A percentile compares a stretch with the other conserved stretches of the same genome.
Evolutionary conservation across 2,329 filamentous ascomycete genomes (phyloP).

Genomic region (Fonsecaea multimorphosa): DNA sequence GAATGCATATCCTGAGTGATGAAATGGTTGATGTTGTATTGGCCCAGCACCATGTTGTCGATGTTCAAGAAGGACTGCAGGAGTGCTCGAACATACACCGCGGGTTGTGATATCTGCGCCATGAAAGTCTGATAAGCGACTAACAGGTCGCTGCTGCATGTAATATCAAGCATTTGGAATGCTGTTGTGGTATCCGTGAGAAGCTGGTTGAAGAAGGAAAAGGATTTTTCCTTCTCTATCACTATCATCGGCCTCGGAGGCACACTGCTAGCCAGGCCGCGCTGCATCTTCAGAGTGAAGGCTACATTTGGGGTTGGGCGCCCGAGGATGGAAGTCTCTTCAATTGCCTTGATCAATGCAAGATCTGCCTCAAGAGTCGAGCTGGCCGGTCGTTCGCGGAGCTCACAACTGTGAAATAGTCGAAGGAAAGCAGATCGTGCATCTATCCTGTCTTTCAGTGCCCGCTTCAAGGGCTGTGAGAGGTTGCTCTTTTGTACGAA

Average conservation of each 20-base stretch:
- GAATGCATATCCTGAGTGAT: conserved; percentile 82
- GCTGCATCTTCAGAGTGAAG: conserved; percentile 88
- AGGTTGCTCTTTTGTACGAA: conserved; percentile 54
- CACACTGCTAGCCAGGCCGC: conserved; percentile 90
- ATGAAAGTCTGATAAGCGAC: conserved; percentile 77
- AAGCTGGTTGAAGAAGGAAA: conserved; percentile 71
- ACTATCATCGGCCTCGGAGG: conserved; percentile 89
- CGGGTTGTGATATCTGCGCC: conserved; percentile 78
- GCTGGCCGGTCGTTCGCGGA: not conserved
- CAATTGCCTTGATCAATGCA: conserved; percentile 59
- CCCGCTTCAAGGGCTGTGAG: conserved; percentile 52
- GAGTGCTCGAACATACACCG: conserved; percentile 81
- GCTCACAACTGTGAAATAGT: conserved; percentile 23
- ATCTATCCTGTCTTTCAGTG: conserved; percentile 69
- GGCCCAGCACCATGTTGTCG: conserved; percentile 71
- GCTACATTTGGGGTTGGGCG: conserved; percentile 70
- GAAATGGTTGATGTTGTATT: conserved; percentile 72
- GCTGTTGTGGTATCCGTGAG: conserved; percentile 75
- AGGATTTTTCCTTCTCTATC: conserved; percentile 70
- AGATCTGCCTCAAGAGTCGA: conserved; percentile 3
- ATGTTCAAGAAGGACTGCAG: conserved; percentile 78
- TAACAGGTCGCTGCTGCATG: conserved; percentile 42
- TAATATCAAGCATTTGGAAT: conserved; percentile 64
- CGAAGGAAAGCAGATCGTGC: conserved; percentile 59
- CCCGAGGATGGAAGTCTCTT: conserved; percentile 66